Percentiles rank a stretch among this genome's conserved stretches.
Conservation (phyloP, 345 rosid species). For the Melaleuca quinquenervia region DNA sequence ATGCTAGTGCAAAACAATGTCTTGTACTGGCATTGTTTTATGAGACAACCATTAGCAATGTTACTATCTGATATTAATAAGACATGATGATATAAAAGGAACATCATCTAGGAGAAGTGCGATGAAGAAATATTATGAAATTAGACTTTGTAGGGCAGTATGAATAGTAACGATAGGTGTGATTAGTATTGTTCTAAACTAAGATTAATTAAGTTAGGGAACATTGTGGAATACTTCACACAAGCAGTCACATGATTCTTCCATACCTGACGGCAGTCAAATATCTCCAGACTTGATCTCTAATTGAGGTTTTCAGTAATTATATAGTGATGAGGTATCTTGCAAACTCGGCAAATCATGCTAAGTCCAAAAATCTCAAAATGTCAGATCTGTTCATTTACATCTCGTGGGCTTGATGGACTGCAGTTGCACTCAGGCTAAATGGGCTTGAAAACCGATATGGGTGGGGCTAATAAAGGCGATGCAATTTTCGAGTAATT, state of each 20-base stretch:
- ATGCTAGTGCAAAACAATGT: background rate
- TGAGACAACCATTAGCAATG: no score
- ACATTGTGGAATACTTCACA: background rate
- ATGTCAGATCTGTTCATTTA: no score
- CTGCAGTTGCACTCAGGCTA: no score
- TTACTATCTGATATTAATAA: background rate
- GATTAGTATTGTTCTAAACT: no score
- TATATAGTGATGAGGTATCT: no score
- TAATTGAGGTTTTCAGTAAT: background rate
- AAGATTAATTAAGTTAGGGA: background rate
- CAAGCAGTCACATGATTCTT: background rate
- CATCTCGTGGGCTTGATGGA: no score
- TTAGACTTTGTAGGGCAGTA: no score
- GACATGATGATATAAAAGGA: background rate
- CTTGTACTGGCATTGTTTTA: no score
- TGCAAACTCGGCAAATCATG: no score
- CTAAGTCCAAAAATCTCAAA: no score
- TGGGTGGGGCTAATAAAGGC: background rate
- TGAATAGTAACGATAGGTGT: background rate
- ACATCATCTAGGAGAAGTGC: background rate
- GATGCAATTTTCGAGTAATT: background rate
- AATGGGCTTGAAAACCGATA: no score
- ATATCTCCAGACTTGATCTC: background rate
- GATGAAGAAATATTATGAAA: no score
- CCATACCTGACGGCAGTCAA: background rate